Evolutionary conservation across 768 basidiomycete species (phyloP), one percentile per base, ranked within the genome.

Genomic region (Leucocoprinus sp.): DNA sequence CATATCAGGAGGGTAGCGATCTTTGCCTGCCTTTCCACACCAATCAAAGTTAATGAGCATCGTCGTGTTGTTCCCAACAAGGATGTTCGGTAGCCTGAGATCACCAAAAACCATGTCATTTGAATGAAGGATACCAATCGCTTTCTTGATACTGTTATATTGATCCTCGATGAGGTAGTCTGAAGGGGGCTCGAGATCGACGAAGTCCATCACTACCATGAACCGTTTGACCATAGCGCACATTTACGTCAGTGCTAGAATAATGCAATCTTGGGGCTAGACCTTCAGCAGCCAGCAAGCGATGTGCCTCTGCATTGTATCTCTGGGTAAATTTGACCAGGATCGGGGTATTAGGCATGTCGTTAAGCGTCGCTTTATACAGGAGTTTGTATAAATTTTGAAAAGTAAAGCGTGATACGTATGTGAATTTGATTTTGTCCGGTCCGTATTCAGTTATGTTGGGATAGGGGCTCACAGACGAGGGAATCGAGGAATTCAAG

Each of bases 21-120:
- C 31, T 31, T 31, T 12, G 9, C 31, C 31, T 8, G 6, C 31
- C 31, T 5, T 31, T n/a, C 31, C 31, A n/a, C 31, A 31, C 50
- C 46, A 48, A 27, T 52, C 50, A 35, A 52, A 52, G 28, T 52
- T 47, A 19, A 52, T 39, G 4, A 48, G 26, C 42, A 36, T 43
- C 5, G 41, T 24, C 11, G 37, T 12, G 4, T 43, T 37, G 5
- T 23, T 35, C 21, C 14, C 15, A 17, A 43, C 8, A 18, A 51
- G 34, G 31, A 54, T 28, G 18, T 52, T 52, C 9, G 46, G 37
- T n/a, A 9, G n/a, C 14, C 47, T 41, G 17, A 52, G 46, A 27
- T 52, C 50, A 2, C 50, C 50, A 29, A 52, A 52, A 6, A 48
- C 50, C 6, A 42, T 27, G 12, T 28, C 12, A 1, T 38, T 7